Base-by-base conservation (phyloP, 179 eudicot species). In the Heliamphora pulchella region DNA sequence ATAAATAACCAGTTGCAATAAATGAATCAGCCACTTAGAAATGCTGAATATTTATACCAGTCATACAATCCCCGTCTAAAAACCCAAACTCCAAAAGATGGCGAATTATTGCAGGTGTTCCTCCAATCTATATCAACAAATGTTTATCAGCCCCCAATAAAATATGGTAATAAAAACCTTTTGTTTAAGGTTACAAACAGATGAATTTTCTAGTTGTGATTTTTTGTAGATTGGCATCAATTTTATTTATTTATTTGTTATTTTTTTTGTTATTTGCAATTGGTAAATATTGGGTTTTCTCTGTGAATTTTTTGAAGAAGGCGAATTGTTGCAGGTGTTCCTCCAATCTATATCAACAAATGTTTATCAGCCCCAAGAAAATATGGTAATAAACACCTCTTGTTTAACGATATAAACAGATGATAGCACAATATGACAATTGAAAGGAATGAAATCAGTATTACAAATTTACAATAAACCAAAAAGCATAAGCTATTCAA, bases 21-120 rank as follows among this genome's bases (percentile, higher is more conserved):
- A 64, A 17, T 5, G 20, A 41, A 61, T 53, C 51, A 7, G 46
- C 2, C 65, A 47, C 71, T 22, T 55, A 51, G 83, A 59, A 75
- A 78, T 47, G 48, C 61, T 53, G 47, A 68, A 64, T 41, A 20
- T 7, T 50, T 75, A 46, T 88, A 94, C 99, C 99, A 81, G 99
- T 96, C 47, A 96, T 87, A 83, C 99, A 96, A 83, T 94, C 98
- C 70, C 99, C 99, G 80, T 96, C 98, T 62, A 96, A 74, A 79
- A 83, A 89, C 61, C 96, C 99, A 74, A 79, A 87, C 85, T 96
- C 99, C 82, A 94, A 90, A 55, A 94, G 92, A 82, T 88, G 79
- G 79, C 92, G 93, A 72, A 91, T 91, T 64, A 96, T 86, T 47
- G 99, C 99, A 78, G 99, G 99, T 83, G 96, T 96, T 69, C 98